These are phyloP conservation scores for Colletotrichum simmondsii DNA, from an alignment of 2,329 filamentous ascomycete genomes.

Conservation along the genomic window DNA sequence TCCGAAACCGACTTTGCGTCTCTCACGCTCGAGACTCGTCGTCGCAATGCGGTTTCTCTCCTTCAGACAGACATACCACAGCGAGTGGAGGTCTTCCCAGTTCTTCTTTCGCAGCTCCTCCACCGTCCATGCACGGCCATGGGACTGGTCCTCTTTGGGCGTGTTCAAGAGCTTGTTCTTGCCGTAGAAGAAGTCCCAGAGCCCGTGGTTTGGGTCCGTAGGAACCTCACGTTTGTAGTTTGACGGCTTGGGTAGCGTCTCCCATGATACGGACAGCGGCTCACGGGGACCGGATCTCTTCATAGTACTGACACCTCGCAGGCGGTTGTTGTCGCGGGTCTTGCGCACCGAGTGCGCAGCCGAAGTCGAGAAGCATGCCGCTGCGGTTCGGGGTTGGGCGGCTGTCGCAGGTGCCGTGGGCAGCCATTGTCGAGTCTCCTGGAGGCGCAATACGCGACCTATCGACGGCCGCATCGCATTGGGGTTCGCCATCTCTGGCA, in stretches of 20 bases:
- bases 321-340: slow-evolving; percentile 79
- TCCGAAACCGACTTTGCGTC: slow-evolving; percentile 79
- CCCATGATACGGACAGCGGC: slow-evolving; percentile 78
- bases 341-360: slow-evolving; percentile 59
- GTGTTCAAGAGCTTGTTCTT: slow-evolving; percentile 75
- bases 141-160: slow-evolving; percentile 75
- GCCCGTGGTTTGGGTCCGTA: slow-evolving; percentile 81
- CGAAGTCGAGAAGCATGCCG: slow-evolving; percentile 64
- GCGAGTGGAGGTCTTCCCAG: slow-evolving; percentile 90
- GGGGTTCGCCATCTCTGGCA: slow-evolving; percentile 42
- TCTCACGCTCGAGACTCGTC: slow-evolving; percentile 73
- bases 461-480: slow-evolving; percentile 43
- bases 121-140: slow-evolving; percentile 86
- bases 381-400: slow-evolving; percentile 20
- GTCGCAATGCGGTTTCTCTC: slow-evolving; percentile 93
- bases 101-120: slow-evolving; percentile 89
- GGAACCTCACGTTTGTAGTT: slow-evolving; percentile 68
- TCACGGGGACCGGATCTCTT: slow-evolving; percentile 80
- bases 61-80: slow-evolving; percentile 96
- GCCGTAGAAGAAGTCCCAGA: slow-evolving; percentile 91
- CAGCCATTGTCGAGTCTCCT: slow-evolving; percentile 21
- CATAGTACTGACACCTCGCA: slow-evolving; percentile 84
- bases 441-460: slow-evolving; percentile 40
- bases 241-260: slow-evolving; percentile 79
- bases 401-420: background rate